A percentile compares a stretch with the other conserved stretches of the same genome.
phyloP scores from a whole-genome alignment of 176 grass and related monocot genomes.

The Poa annua region DNA sequence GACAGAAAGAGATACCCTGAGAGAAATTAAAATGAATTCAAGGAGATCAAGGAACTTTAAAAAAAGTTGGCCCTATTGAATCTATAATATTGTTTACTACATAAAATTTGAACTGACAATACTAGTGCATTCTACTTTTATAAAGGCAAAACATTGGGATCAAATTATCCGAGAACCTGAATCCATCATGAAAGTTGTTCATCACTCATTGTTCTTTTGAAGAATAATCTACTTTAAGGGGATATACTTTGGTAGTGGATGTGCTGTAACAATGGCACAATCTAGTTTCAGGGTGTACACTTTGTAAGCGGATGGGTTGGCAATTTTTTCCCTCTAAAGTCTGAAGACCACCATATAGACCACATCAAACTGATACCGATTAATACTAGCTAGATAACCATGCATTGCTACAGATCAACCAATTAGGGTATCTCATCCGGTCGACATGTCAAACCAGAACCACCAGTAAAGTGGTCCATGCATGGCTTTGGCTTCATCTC shows the following conservation, averaged over 20 bases:
- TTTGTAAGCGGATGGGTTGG: too few species aligned
- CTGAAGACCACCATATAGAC: too few species aligned
- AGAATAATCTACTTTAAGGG: neutral
- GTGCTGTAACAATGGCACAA: too few species aligned
- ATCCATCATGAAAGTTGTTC: neutral
- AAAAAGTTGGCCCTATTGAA: neutral
- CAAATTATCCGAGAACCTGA: neutral
- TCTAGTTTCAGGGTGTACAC: too few species aligned
- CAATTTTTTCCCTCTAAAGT: too few species aligned
- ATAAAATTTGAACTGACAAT: neutral
- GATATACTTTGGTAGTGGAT: neutral
- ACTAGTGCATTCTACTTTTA: neutral
- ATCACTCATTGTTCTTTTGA: neutral
- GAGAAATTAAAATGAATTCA: neutral
- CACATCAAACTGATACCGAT: too few species aligned
- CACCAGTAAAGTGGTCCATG: too few species aligned
- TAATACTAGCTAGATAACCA: too few species aligned
- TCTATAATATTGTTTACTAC: neutral
- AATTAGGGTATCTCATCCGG: too few species aligned
- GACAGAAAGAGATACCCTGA: neutral
- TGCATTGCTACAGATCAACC: too few species aligned
- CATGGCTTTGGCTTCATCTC: too few species aligned
- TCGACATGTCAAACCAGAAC: too few species aligned
- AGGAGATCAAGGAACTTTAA: neutral
- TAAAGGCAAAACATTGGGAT: neutral